Conservation (phyloP, 148 eudicot species). For the Rhododendron mucronatum region DNA sequence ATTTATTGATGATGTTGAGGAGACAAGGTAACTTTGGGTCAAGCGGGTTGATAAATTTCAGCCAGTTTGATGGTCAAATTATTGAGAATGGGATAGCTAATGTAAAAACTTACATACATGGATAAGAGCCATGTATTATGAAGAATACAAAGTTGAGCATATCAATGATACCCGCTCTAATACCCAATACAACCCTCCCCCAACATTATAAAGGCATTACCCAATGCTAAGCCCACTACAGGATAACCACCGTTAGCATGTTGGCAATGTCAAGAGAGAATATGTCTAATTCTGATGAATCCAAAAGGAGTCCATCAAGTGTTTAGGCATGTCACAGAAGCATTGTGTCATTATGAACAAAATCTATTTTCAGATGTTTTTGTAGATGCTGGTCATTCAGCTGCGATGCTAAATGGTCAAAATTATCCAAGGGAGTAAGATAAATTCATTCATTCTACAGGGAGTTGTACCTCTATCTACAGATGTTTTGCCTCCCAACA, state of each 20-base stretch:
- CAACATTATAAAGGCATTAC: neutral
- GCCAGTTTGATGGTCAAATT: neutral
- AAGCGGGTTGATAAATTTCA: neutral
- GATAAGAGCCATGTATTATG: neutral
- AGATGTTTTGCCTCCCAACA: slow-evolving; percentile 34
- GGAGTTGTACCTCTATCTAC: slow-evolving; percentile 36
- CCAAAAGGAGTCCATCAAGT: neutral
- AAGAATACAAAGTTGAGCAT: neutral
- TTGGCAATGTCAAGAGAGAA: neutral
- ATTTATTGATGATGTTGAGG: neutral
- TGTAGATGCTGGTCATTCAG: neutral
- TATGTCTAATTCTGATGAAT: neutral
- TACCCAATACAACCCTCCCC: neutral
- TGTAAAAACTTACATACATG: neutral
- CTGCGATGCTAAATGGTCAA: neutral
- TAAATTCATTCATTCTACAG: neutral
- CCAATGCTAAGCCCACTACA: too few relatives aligned
- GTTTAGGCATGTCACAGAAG: neutral
- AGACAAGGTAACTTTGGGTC: neutral
- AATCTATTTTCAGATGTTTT: neutral
- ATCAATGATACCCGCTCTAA: neutral
- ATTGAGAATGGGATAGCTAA: neutral
- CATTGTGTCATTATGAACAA: neutral
- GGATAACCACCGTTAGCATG: neutral
- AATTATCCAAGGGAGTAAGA: neutral